Conservation (phyloP, 345 rosid species). For the Eucalyptus tenuipes region DNA sequence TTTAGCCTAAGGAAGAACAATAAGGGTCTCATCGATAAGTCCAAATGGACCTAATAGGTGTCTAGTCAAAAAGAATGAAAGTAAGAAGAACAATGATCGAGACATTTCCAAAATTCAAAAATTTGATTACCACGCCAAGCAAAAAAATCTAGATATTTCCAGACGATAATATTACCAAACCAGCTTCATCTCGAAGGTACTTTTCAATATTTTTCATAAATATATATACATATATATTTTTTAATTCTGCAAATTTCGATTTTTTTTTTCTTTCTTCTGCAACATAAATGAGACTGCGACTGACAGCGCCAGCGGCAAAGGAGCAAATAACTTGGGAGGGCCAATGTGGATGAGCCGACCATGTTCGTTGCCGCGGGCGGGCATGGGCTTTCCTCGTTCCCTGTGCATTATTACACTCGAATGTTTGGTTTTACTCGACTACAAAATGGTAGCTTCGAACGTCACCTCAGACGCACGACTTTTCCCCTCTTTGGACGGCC, state of each 20-base stretch:
- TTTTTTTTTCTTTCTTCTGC: not conserved
- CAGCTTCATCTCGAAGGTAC: not conserved
- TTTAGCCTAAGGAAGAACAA: not conserved
- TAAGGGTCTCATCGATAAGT: not conserved
- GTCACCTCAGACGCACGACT: not conserved
- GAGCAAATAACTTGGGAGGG: not conserved
- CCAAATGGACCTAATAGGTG: not conserved
- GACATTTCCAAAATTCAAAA: not conserved
- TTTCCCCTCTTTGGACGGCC: not conserved
- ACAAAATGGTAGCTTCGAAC: not conserved
- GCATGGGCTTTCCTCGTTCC: not conserved
- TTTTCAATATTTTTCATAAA: no score
- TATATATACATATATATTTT: no score
- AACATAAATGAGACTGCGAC: not conserved
- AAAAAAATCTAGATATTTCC: not conserved
- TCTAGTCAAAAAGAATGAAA: not conserved
- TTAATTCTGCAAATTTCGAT: not conserved
- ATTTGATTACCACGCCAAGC: not conserved
- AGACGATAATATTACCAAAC: not conserved
- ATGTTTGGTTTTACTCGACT: not conserved
- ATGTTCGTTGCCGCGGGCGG: not conserved
- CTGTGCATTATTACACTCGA: not conserved
- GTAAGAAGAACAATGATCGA: not conserved
- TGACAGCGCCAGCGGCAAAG: not conserved
- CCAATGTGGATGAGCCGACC: not conserved